Evolutionary conservation across 768 basidiomycete genomes (phyloP).

Genomic region (Naganishia antarctica): DNA sequence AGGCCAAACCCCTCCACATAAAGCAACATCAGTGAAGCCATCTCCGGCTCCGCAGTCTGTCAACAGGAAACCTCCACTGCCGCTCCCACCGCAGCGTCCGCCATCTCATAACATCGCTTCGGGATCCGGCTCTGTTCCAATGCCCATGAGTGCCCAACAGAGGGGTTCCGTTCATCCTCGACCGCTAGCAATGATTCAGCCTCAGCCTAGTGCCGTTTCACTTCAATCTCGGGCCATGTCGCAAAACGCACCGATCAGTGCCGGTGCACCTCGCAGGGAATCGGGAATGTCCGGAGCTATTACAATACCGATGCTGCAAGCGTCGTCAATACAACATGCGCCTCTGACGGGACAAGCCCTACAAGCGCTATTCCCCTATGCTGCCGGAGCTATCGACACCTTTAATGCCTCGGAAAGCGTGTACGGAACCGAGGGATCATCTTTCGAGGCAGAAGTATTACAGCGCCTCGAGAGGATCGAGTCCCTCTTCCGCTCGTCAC

Average conservation of each 20-base stretch:
- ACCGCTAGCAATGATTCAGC: not conserved
- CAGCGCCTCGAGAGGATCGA: conserved; percentile 10
- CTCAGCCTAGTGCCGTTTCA: not conserved
- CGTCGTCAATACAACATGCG: not conserved
- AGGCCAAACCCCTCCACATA: not conserved
- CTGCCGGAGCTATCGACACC: not conserved
- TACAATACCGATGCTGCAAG: not conserved
- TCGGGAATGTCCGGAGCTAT: not conserved
- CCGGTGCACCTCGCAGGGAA: not conserved
- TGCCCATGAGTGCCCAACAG: not conserved
- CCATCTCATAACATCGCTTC: not conserved
- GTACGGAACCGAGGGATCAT: conserved; percentile 10
- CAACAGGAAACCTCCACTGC: conserved; percentile 1
- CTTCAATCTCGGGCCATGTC: not conserved
- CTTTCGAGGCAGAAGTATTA: conserved; percentile 1
- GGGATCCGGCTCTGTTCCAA: not conserved
- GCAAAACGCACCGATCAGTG: not conserved
- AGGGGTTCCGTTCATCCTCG: conserved; percentile 2
- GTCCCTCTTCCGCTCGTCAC: not conserved
- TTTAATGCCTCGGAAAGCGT: conserved; percentile 6
- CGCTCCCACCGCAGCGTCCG: not conserved
- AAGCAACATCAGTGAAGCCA: conserved; percentile 6
- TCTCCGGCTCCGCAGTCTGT: not conserved
- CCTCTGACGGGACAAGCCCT: not conserved
- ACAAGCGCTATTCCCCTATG: not conserved